These are phyloP conservation scores for Exophiala dermatitidis DNA, from an alignment of 2,329 filamentous ascomycete species.

Conservation along the genomic window DNA sequence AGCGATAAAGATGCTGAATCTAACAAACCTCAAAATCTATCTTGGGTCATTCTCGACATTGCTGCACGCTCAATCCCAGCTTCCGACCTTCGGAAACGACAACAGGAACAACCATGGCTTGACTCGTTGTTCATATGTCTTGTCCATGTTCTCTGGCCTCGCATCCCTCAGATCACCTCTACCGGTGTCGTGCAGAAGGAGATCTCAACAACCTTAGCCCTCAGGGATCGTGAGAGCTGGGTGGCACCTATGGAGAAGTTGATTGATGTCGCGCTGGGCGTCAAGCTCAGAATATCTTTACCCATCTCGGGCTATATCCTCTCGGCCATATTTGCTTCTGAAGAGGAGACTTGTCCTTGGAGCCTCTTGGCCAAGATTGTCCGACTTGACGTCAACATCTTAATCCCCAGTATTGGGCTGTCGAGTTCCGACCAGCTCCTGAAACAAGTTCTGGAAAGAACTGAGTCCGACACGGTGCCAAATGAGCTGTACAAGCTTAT, in stretches of 20 bases:
- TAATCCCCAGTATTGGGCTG: constrained; percentile 40
- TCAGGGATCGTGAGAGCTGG: constrained; percentile 29
- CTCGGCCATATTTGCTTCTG: constrained; percentile 36
- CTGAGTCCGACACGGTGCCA: constrained; percentile 12
- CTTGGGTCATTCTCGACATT: constrained; percentile 29
- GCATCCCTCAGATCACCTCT: constrained; percentile 20
- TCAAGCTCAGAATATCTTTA: constrained; percentile 36
- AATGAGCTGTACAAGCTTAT: constrained; percentile 29
- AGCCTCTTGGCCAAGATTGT: constrained; percentile 37
- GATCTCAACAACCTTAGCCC: constrained; percentile 13
- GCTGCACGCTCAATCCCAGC: constrained; percentile 37
- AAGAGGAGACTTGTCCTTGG: constrained; percentile 32
- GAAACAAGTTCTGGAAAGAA: constrained; percentile 32
- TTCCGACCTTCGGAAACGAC: constrained; percentile 38
- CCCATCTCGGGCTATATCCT: constrained; percentile 36
- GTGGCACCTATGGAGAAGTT: constrained; percentile 34
- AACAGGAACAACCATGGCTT: constrained; percentile 44
- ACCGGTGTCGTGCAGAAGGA: constrained; percentile 7
- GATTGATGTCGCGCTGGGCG: constrained; percentile 35
- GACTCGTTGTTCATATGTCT: constrained; percentile 43
- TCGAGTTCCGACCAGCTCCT: constrained; percentile 34
- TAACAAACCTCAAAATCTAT: not conserved
- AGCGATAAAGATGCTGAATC: not conserved
- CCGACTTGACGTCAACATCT: constrained; percentile 38
- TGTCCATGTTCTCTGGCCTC: constrained; percentile 34